Percentiles rank a stretch among this genome's conserved stretches.
Evolutionary conservation across 1,284 basidiomycete species (phyloP).

Genomic region (Omphalotus olearius): DNA sequence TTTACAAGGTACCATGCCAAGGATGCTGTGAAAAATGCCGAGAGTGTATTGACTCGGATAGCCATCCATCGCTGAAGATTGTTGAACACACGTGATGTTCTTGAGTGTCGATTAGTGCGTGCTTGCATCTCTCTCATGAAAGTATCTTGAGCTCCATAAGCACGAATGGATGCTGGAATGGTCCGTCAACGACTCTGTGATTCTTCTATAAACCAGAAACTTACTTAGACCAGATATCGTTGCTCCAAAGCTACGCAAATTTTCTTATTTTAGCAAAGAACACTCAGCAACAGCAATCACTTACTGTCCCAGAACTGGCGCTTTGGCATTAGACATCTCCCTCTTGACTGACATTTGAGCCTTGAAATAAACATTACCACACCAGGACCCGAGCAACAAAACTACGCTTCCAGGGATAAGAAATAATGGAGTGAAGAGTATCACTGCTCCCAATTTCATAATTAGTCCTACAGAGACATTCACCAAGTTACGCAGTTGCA

Average conservation of each 20-base stretch:
- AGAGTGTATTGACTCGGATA: constrained; percentile 46
- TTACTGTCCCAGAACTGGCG: constrained; percentile 50
- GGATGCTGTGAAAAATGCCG: constrained; percentile 44
- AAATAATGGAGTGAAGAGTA: constrained; percentile 37
- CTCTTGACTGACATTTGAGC: constrained; percentile 74
- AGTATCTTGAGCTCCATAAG: constrained; percentile 46
- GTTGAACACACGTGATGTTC: constrained; percentile 42
- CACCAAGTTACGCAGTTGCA: constrained; percentile 4
- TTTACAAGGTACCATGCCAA: constrained; percentile 53
- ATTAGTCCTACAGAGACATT: constrained; percentile 26
- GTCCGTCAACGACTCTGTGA: neutral
- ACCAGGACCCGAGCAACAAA: constrained; percentile 28
- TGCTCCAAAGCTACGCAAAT: constrained; percentile 52
- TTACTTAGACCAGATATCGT: constrained; percentile 62
- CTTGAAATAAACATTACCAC: constrained; percentile 49
- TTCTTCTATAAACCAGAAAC: constrained; percentile 16
- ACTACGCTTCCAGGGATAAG: constrained; percentile 30
- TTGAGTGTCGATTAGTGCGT: constrained; percentile 45
- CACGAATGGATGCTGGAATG: constrained; percentile 50
- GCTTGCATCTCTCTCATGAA: constrained; percentile 42
- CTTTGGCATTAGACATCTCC: constrained; percentile 64
- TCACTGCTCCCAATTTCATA: constrained; percentile 34
- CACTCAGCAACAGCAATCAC: neutral
- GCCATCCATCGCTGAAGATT: constrained; percentile 58
- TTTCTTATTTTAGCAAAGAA: too few relatives aligned